Evolutionary conservation across 1,139 yeast genomes (phyloP).

Genomic region (Pichia sp.): DNA sequence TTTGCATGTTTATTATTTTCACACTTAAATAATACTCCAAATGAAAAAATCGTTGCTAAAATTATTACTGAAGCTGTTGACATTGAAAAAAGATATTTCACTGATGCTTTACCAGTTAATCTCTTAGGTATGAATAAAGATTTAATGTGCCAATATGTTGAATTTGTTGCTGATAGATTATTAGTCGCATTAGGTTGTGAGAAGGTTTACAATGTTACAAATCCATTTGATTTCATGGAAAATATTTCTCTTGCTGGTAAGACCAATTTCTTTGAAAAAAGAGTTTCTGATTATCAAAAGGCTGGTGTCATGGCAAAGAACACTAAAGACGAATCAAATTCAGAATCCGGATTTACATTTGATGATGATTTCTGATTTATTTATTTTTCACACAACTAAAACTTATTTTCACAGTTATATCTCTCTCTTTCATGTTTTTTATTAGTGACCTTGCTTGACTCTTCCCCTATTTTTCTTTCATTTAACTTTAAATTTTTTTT

Average conservation of each 20-base stretch:
- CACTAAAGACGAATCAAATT: conserved; percentile 32
- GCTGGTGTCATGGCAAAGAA: conserved; percentile 91
- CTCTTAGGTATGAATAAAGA: conserved; percentile 88
- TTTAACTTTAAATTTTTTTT: too few relatives aligned
- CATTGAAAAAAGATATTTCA: conserved; percentile 89
- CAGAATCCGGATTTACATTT: conserved; percentile 36
- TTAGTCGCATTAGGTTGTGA: conserved; percentile 84
- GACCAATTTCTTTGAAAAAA: conserved; percentile 97
- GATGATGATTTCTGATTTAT: conserved; percentile 43
- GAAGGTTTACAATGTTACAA: conserved; percentile 78
- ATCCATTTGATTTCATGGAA: conserved; percentile 99
- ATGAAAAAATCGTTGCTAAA: conserved; percentile 65
- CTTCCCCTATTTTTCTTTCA: too few relatives aligned
- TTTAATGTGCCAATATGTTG: conserved; percentile 96
- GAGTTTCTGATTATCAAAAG: conserved; percentile 97
- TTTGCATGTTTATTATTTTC: conserved; percentile 93
- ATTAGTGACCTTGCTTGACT: not conserved
- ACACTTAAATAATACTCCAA: conserved; percentile 86
- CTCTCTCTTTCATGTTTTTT: too few relatives aligned
- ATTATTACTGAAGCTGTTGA: conserved; percentile 93
- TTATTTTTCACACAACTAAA: not conserved
- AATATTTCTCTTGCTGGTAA: conserved; percentile 95
- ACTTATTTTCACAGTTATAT: too few relatives aligned
- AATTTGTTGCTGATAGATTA: conserved; percentile 94
- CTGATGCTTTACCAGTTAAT: conserved; percentile 87